Evolutionary conservation across 371 early-diverging fungal genomes (phyloP).

Genomic region (Mucor plumbeus): DNA sequence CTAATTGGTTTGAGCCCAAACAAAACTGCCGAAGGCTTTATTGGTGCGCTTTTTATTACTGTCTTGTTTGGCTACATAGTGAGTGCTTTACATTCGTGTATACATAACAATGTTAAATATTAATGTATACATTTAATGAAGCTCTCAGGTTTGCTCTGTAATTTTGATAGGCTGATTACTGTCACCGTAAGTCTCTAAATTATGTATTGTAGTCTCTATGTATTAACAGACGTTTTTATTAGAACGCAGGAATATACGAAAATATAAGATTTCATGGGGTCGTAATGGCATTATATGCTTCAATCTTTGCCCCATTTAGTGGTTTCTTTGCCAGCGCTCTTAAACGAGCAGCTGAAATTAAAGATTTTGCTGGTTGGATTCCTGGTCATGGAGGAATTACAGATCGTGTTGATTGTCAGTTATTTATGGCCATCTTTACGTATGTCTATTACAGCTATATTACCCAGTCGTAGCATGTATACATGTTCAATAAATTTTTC

Average conservation of each 20-base stretch:
- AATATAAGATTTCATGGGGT: constrained; percentile 24
- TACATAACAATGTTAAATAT: background rate
- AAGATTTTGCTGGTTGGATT: constrained; percentile 38
- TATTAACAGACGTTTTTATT: background rate
- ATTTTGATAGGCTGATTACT: background rate
- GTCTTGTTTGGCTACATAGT: constrained; percentile 25
- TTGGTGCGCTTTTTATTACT: constrained; percentile 32
- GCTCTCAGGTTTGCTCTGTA: no score
- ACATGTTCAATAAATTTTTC: no score
- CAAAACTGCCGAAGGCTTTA: constrained; percentile 43
- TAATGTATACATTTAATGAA: background rate
- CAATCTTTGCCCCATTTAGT: constrained; percentile 35
- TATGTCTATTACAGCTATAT: constrained; percentile 20
- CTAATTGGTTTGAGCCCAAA: constrained; percentile 31
- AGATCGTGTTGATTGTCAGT: constrained; percentile 42
- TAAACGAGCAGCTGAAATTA: constrained; percentile 31
- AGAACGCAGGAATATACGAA: background rate
- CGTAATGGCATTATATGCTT: constrained; percentile 25
- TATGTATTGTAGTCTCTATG: background rate
- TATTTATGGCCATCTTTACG: constrained; percentile 38
- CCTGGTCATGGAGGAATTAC: constrained; percentile 43
- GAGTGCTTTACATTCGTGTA: background rate
- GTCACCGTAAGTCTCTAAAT: background rate
- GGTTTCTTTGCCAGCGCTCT: constrained; percentile 40
- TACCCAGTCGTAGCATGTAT: no score